Evolutionary conservation across 345 rosid species (phyloP).

Genomic region (Atalantia buxifolia): DNA sequence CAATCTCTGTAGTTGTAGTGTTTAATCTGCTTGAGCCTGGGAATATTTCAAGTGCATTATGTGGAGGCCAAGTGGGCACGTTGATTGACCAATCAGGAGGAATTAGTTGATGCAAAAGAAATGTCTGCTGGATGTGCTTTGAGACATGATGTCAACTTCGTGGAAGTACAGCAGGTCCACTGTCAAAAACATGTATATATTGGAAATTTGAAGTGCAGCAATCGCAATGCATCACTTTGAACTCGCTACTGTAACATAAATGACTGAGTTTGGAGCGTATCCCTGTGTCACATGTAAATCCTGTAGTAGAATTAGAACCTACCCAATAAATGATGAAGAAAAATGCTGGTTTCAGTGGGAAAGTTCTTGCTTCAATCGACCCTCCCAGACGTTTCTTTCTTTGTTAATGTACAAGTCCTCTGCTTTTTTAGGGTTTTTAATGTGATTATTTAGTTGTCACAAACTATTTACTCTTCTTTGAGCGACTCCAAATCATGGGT

Average conservation of each 20-base stretch:
- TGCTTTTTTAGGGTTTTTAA: too few relatives aligned
- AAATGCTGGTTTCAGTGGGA: neutral
- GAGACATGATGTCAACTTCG: neutral
- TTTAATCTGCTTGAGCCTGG: slow-evolving; percentile 46
- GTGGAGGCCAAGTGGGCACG: slow-evolving; percentile 49
- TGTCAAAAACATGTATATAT: neutral
- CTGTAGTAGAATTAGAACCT: neutral
- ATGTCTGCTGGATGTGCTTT: neutral
- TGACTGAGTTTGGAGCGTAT: neutral
- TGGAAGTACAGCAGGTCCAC: neutral
- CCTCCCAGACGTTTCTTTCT: neutral
- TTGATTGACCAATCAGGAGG: slow-evolving; percentile 34
- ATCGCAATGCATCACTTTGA: neutral
- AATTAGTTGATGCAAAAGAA: slow-evolving; percentile 4
- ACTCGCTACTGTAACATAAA: neutral
- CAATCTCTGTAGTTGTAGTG: slow-evolving; percentile 30
- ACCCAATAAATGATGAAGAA: neutral
- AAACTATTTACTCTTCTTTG: too few relatives aligned
- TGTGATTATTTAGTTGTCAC: too few relatives aligned
- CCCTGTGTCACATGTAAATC: neutral
- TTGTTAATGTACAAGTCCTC: neutral
- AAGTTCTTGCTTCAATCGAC: neutral
- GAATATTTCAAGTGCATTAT: slow-evolving; percentile 40
- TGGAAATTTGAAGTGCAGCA: neutral
- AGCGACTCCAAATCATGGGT: too few relatives aligned